Evolutionary conservation across 352 stramenopile species (phyloP).

Genomic region (Poterioochromonas sp.): DNA sequence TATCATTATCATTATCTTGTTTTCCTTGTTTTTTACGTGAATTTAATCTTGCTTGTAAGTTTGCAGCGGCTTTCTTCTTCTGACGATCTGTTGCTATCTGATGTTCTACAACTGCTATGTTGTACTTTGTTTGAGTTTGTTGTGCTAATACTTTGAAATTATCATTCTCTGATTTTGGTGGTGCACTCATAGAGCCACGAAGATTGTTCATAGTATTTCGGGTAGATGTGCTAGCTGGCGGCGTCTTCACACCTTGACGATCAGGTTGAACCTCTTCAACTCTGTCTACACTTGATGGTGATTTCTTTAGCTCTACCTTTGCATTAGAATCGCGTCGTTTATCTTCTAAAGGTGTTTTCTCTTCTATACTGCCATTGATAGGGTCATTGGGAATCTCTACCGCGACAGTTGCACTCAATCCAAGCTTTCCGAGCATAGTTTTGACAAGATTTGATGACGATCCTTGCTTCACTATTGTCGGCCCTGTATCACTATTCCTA

Average conservation of each 20-base stretch:
- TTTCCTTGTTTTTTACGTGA: neutral
- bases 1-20: neutral
- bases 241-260: too few species aligned
- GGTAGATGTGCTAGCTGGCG: too few species aligned
- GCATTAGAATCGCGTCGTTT: constrained; percentile 1
- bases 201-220: too few species aligned
- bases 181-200: too few species aligned
- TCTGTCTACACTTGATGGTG: neutral
- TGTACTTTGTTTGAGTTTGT: neutral
- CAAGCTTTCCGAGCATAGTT: too few species aligned
- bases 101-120: neutral
- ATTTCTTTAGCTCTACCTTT: neutral
- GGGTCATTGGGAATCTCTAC: neutral
- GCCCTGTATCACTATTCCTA: too few species aligned
- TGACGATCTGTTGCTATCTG: neutral
- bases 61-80: neutral
- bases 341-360: neutral
- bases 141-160: neutral
- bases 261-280: neutral
- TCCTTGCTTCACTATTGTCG: too few species aligned
- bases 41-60: neutral
- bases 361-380: neutral
- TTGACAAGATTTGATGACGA: too few species aligned
- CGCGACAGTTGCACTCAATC: too few species aligned
- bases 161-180: neutral